Evolutionary conservation across 1,139 yeast species (phyloP).

Genomic region (Saccharomyces hybrid): DNA sequence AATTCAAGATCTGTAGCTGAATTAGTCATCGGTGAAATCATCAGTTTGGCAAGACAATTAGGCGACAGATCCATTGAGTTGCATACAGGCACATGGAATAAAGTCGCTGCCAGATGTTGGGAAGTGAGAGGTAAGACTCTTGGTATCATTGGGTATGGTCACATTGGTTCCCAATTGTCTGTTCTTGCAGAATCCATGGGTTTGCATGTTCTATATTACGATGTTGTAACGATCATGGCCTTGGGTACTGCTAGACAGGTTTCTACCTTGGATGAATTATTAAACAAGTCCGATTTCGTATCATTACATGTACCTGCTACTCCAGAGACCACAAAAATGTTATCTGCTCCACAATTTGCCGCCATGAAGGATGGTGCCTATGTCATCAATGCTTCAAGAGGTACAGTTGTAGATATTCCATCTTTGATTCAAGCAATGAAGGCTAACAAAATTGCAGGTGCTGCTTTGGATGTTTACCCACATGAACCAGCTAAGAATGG

Average conservation of each 20-base stretch:
- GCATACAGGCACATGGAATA: constrained; percentile 98
- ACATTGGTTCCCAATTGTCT: constrained; percentile 93
- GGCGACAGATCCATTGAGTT: constrained; percentile 95
- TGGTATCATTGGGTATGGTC: constrained; percentile 97
- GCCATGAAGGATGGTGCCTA: constrained; percentile 97
- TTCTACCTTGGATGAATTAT: constrained; percentile 70
- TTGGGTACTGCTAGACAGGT: constrained; percentile 97
- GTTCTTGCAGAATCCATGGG: constrained; percentile 98
- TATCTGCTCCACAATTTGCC: constrained; percentile 84
- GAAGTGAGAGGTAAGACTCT: constrained; percentile 98
- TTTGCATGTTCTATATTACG: constrained; percentile 92
- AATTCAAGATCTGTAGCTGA: constrained; percentile 99
- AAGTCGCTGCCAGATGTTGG: constrained; percentile 94
- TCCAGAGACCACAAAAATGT: constrained; percentile 82
- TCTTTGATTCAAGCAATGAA: constrained; percentile 88
- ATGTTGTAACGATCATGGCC: constrained; percentile 87
- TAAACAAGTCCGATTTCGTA: constrained; percentile 77
- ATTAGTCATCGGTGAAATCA: constrained; percentile 90
- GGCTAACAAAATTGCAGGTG: constrained; percentile 93
- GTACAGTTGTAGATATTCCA: constrained; percentile 94
- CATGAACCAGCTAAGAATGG: constrained; percentile 98
- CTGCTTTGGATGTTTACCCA: constrained; percentile 95
- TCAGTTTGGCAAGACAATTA: constrained; percentile 88
- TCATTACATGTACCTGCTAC: constrained; percentile 94
- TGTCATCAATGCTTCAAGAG: constrained; percentile 93